Base-by-base conservation (phyloP, 2,329 filamentous ascomycete species). In the Drechslerella stenobrocha region DNA sequence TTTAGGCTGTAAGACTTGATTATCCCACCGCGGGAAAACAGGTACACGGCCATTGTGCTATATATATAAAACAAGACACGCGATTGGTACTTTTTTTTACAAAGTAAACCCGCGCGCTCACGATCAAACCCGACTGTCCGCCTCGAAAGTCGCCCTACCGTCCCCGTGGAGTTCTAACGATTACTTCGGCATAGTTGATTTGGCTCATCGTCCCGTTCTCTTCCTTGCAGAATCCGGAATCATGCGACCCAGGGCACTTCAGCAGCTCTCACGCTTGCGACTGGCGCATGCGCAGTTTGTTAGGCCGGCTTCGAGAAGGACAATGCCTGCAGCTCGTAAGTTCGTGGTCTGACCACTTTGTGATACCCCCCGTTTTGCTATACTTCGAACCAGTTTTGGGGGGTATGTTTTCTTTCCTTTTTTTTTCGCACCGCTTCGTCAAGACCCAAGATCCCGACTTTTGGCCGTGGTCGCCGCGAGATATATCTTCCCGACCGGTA, bases 391-490 rank as follows among this genome's bases (percentile, higher is more conserved):
- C 34, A 42, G 37, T 40, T 23, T 50, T n/a, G n/a, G n/a, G n/a
- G n/a, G n/a, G n/a, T n/a, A n/a, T n/a, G n/a, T n/a, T n/a, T n/a
- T n/a, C n/a, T n/a, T n/a, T n/a, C n/a, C n/a, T n/a, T n/a, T n/a
- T n/a, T n/a, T n/a, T n/a, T n/a, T n/a, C n/a, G n/a, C n/a, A n/a
- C n/a, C n/a, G n/a, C n/a, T n/a, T n/a, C n/a, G n/a, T n/a, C n/a
- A n/a, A n/a, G n/a, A n/a, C n/a, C n/a, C n/a, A n/a, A n/a, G n/a
- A n/a, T n/a, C n/a, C n/a, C n/a, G n/a, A n/a, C n/a, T n/a, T n/a
- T n/a, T n/a, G n/a, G n/a, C n/a, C n/a, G 11, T 30, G 63, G 63
- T 67, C 63, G 63, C 63, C 63, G 63, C 50, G 48, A 52, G 48
- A 45, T 55, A 53, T 35, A 28, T n/a, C 48, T 53, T 45, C 47